Base-by-base conservation (phyloP, 129 eudicot genomes). In the Artemisia annua region DNA sequence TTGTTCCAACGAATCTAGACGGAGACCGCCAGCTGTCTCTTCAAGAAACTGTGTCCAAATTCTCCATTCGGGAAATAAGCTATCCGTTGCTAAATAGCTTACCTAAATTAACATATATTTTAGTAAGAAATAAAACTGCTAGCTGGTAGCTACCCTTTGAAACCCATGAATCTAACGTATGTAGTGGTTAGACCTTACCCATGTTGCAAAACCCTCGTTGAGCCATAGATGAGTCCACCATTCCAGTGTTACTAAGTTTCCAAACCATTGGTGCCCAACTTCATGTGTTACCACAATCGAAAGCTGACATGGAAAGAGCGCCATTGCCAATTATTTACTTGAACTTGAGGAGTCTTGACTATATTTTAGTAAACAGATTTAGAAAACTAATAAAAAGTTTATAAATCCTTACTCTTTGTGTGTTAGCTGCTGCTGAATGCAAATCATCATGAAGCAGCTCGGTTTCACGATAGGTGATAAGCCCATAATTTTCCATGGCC, bases 231-330 rank as follows among this genome's bases (percentile, higher is more conserved):
- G 2, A 24, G 26, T 24, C 26, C 26, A 24, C 26, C 26, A 24
- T 24, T 24, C 26, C 26, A 24, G 2, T 24, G 91, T 86, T 50
- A 83, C 91, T 63, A 83, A 69, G 83, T 86, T 86, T 22, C 91
- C 91, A 74, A 83, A 86, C 91, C 87, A 83, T 35, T 86, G 87
- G 62, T 80, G 87, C 67, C 78, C 87, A 70, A 86, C 87, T 83
- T 83, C 91, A 71, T 86, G 91, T 18, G 87, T 81, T 15, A 74
- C 83, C 76, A 81, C 83, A 61, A 80, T 67, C 56, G 80, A 73
- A 62, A 83, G 79, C 87, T 86, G 76, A 58, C 15, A 63, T 48
- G 53, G 66, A 67, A 55, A 72, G 51, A 61, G 56, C 43, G 14
- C 50, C 17, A 70, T 24, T 24, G 2, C 26, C 2, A 24, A 24